A percentile compares a stretch with the other conserved stretches of the same genome.
These are phyloP conservation scores for Solanum tarapatanum DNA, from an alignment of 257 asterid species.

Conservation along the genomic window DNA sequence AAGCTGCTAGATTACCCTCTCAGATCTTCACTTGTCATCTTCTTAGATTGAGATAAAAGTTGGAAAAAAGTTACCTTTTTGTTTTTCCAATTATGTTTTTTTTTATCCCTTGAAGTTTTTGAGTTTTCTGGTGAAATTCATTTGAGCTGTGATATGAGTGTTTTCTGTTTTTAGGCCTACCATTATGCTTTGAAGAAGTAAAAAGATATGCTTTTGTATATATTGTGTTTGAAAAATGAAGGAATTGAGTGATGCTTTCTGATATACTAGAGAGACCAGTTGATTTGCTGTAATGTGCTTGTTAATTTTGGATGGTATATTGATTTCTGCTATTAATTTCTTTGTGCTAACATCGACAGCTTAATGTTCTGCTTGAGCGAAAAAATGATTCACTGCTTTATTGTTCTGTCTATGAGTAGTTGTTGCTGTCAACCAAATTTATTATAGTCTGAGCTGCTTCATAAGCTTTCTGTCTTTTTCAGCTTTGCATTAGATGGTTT, in stretches of 20 bases:
- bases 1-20: conserved; percentile 29
- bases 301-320: neutral
- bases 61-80: neutral
- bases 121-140: neutral
- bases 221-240: neutral
- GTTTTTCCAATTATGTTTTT: neutral
- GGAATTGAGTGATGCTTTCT: neutral
- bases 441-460: neutral
- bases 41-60: neutral
- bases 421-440: neutral
- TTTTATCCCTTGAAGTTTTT: neutral
- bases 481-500: neutral
- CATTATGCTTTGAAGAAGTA: neutral
- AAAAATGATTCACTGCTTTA: neutral
- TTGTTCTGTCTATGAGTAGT: neutral
- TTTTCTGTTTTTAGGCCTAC: neutral
- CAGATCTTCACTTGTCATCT: conserved; percentile 23
- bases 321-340: neutral
- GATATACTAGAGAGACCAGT: neutral
- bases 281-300: neutral
- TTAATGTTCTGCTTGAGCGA: neutral
- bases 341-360: neutral
- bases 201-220: neutral
- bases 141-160: neutral
- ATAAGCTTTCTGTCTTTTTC: neutral